Conservation (phyloP, 345 rosid species). For the Pistacia vera region DNA sequence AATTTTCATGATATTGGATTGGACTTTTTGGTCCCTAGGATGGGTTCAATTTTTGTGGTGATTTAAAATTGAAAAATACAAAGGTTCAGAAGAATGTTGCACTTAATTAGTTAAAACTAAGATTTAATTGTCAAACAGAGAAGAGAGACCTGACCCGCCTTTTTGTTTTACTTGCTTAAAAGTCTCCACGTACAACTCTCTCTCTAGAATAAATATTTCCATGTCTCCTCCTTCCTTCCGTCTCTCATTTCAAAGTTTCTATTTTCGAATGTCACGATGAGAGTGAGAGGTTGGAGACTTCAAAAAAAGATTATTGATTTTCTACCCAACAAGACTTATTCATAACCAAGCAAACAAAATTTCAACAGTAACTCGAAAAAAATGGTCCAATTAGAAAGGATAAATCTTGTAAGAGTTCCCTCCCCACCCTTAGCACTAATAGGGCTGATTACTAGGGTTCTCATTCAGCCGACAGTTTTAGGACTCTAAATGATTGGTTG, state of each 20-base stretch:
- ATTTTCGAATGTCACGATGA: background rate
- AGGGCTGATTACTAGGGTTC: too few relatives aligned
- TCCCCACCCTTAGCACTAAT: too few relatives aligned
- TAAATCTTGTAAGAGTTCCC: too few relatives aligned
- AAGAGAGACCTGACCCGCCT: background rate
- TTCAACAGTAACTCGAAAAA: too few relatives aligned
- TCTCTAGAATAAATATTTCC: slow-evolving; percentile 3
- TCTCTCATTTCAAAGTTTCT: background rate
- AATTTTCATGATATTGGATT: background rate
- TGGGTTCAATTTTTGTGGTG: background rate
- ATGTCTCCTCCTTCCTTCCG: slow-evolving; percentile 12
- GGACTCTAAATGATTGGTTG: too few relatives aligned
- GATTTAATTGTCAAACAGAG: background rate
- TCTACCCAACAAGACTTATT: background rate
- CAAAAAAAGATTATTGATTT: background rate
- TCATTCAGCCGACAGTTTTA: too few relatives aligned
- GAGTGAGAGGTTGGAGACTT: background rate
- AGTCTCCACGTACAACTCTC: slow-evolving; percentile 14
- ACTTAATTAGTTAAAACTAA: background rate
- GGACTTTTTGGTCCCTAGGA: slow-evolving; percentile 4
- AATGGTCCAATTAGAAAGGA: too few relatives aligned
- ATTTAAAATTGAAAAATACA: background rate
- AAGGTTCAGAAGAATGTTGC: slow-evolving; percentile 6
- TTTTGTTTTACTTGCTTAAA: background rate
- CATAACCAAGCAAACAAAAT: too few relatives aligned